Base-by-base conservation (phyloP, 164 flowering plant genomes). In the Akebia trifoliata region DNA sequence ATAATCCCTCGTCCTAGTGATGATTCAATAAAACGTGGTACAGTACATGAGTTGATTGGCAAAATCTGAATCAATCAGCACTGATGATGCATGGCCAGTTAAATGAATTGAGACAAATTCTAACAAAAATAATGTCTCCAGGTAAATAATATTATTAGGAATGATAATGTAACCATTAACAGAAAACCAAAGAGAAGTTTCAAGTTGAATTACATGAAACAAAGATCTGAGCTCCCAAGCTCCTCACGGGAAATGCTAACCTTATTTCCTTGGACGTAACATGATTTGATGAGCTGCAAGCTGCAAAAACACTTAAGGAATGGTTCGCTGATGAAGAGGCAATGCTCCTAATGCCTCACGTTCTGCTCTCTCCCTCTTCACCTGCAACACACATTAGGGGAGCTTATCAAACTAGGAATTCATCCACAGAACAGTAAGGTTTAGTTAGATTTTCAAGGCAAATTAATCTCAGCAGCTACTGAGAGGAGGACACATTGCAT, bases 261-360 rank as follows among this genome's bases (percentile, higher is more conserved):
- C 31, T 28, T 42, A 42, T 29, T 31, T 32, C 18, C 37, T 44
- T 32, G 20, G n/a, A n/a, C 18, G 15, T 36, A 36, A 36, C 9
- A 20, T 7, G 28, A 35, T 9, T 34, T 32, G 10, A 22, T 7
- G 2, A n/a, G n/a, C n/a, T n/a, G n/a, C n/a, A n/a, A n/a, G 6
- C n/a, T 20, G 8, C n/a, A 36, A 14, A 6, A 52, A 40, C 37
- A 43, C 46, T 80, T 65, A 86, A 0, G 97, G 93, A 62, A 90
- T 53, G 18, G 80, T 63, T 50, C 97, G 87, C 69, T 90, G 87
- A 50, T 82, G 78, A 61, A 90, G 83, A 17, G 97, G 97, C 71
- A 83, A 74, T 29, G 95, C 97, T 72, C 97, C 97, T 74, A 90
- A 66, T 24, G 97, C 93, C 63, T 87, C 85, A 26, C 95, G 86